Percentiles rank a stretch among this genome's conserved stretches.
phyloP scores from a whole-genome alignment of 2,329 filamentous ascomycete genomes.

The Fusarium equiseti region DNA sequence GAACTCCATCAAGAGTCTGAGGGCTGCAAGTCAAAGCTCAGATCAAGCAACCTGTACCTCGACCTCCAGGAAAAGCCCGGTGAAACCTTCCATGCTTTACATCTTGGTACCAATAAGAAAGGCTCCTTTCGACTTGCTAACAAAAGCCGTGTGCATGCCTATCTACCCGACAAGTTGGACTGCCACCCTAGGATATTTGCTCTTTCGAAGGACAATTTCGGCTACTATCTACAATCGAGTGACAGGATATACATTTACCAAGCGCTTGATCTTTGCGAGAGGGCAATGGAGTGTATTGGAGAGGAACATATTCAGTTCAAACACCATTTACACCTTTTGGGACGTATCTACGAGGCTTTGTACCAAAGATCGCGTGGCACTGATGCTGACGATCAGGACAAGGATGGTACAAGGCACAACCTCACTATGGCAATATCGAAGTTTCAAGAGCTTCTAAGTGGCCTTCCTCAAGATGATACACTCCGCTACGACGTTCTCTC shows the following conservation, averaged over 20 bases:
- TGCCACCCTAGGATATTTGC: background rate
- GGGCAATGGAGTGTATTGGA: background rate
- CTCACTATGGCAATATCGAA: background rate
- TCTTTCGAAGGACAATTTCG: rapidly evolving
- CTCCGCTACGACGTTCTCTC: background rate
- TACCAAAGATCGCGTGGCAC: background rate
- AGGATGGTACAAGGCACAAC: rapidly evolving
- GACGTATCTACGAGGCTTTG: background rate
- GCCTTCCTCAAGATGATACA: background rate
- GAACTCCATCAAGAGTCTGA: background rate
- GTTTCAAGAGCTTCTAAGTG: background rate
- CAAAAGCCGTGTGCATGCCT: background rate
- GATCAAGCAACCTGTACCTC: rapidly evolving
- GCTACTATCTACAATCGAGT: rapidly evolving
- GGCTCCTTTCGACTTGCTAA: rapidly evolving
- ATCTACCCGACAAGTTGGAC: background rate
- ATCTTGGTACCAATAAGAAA: background rate
- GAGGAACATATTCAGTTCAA: background rate
- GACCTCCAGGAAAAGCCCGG: background rate
- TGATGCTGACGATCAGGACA: rapidly evolving
- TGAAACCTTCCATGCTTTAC: background rate
- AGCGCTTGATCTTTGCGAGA: background rate
- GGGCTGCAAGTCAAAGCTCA: rapidly evolving
- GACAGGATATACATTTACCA: background rate
- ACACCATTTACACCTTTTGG: background rate